These are phyloP conservation scores for Drosera spatulata DNA, from an alignment of 179 eudicot genomes.

Conservation along the genomic window DNA sequence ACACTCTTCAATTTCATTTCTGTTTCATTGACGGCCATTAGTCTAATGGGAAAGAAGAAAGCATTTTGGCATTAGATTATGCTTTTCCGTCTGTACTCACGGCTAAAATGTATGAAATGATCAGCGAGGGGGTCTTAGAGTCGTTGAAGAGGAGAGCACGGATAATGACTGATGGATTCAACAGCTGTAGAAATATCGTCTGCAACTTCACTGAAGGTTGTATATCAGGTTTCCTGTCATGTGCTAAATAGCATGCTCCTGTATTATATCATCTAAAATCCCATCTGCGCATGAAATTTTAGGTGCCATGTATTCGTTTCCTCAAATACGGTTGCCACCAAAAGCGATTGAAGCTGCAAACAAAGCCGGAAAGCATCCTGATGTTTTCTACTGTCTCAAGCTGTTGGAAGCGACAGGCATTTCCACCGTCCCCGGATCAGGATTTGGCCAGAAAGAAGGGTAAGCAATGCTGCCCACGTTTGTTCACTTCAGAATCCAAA, in stretches of 20 bases:
- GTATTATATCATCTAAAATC: not conserved
- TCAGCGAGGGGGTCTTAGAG: conserved; percentile 88
- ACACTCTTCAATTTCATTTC: conserved; percentile 1
- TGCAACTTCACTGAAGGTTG: conserved; percentile 85
- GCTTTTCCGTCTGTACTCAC: not conserved
- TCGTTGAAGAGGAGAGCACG: conserved; percentile 88
- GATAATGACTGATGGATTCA: conserved; percentile 96
- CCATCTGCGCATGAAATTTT: conserved; percentile 4
- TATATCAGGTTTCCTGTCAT: not conserved
- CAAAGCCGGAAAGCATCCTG: conserved; percentile 73
- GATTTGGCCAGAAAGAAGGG: conserved; percentile 99
- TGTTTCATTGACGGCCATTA: no score
- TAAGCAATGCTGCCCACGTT: conserved; percentile 11
- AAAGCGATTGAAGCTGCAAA: conserved; percentile 77
- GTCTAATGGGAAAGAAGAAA: no score
- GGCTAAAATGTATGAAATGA: conserved; percentile 1
- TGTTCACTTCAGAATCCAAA: not conserved
- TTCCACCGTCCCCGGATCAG: conserved; percentile 99
- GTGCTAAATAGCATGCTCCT: no score
- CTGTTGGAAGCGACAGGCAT: conserved; percentile 98
- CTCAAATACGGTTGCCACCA: conserved; percentile 88
- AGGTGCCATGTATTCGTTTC: conserved; percentile 99
- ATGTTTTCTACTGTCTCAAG: conserved; percentile 93
- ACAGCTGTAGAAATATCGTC: conserved; percentile 91
- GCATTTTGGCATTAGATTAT: no score